Base-by-base conservation (phyloP, 352 stramenopile species). In the Pythium utonaiense region DNA sequence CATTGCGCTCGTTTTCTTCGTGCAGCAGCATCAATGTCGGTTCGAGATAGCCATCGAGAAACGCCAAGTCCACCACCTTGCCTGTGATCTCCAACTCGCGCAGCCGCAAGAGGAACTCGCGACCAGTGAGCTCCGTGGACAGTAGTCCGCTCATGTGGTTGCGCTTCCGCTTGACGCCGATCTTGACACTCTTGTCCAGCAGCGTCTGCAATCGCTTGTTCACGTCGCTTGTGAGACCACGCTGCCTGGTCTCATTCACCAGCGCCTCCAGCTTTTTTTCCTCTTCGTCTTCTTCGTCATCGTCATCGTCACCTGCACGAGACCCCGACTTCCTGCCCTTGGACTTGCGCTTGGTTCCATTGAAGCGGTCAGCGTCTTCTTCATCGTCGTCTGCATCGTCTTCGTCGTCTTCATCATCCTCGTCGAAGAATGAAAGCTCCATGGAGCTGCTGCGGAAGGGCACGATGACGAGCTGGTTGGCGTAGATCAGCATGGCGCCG, bases 1-100 rank as follows among this genome's bases (percentile, higher is more conserved):
- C 74, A 52, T 83, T 89, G 25, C 74, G 78, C 17, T 92, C 86
- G 41, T 88, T 92, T 52, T 93, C 83, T 64, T 95, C 86, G 53
- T 95, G 86, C 45, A 95, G 63, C 31, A 95, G 73, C 83, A 93
- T 93, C 19, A 95, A 53, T 17, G 86, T 95, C 13, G 86, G 86
- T 61, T 95, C 86, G 30, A 95, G 66, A 38, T 95, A 95, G 17
- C 86, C 86, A 19, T 93, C 82, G 9, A 95, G 67, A 52, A 95
- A 95, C 0, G 79, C 82, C 16, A 95, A 62, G 38, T 95, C 86
- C 34, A 93, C 73, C 6, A 95, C 64, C 57, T 91, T 91, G 21
- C 83, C 83, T 1, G 69, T 70, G 38, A 95, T 93, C 8, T 88
- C 86, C 10, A 95, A 41, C 48, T 91, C 82, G 4, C 81, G 78